Base-by-base conservation (phyloP, 2,329 filamentous ascomycete genomes). In the Fusarium illudens region DNA sequence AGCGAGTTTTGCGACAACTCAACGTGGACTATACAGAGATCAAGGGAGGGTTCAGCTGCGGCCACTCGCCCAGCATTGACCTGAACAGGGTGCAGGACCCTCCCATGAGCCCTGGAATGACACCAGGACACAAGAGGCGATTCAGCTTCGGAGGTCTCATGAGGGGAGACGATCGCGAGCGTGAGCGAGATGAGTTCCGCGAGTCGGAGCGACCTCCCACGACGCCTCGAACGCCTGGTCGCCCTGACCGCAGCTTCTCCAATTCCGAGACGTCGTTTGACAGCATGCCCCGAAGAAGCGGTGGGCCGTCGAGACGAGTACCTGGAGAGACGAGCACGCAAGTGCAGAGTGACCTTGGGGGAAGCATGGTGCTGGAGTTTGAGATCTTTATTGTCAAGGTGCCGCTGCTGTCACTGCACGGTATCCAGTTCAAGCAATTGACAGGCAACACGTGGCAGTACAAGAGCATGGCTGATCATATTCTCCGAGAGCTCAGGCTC, bases 371-470 rank as follows among this genome's bases (percentile, higher is more conserved):
- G 36, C 83, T 98, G 54, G 90, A 92, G 68, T 99, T 98, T 76
- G 96, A 99, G 77, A 97, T 98, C 67, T 90, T 97, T 71, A 96
- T 99, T 71, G 96, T 99, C 77, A 99, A 99, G 81, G 94, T 99
- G 25, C 96, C 96, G 12, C 83, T 99, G 53, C 89, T 99, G 64
- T 94, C 92, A 39, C 82, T 99, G 60, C 95, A 99, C 76, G 96
- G 96, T 50, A 94, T 99, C 65, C 96, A 98, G 78, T 99, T 99
- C 84, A 99, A 99, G 85, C 94, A 96, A 77, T 90, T 98, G 71
- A 89, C 92, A 60, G 95, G 96, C 33, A 95, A 96, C 62, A 98
- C 96, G 61, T 98, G 95, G 94, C 94, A 97, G 79, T 99, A 97
- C 82, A 97, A 97, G 84, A 95, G 93, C 75, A 96, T 98, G 94